These are phyloP conservation scores for Phytophthora sansomeana DNA, from an alignment of 352 stramenopile genomes.

Conservation along the genomic window DNA sequence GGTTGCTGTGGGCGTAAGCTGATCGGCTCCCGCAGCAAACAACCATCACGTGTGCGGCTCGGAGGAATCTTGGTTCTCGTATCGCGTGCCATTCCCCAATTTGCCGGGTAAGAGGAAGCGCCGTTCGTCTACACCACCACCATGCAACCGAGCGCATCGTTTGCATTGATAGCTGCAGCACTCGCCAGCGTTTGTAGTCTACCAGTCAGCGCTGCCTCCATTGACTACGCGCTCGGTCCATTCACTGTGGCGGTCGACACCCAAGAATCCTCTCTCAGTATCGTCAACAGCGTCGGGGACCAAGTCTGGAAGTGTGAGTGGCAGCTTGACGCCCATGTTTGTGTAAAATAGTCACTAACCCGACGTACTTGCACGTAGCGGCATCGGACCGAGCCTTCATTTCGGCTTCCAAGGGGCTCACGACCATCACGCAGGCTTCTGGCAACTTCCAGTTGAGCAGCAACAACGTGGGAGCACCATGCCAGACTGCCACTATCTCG, in stretches of 20 bases:
- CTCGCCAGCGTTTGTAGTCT: background rate
- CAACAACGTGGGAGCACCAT: constrained; percentile 15
- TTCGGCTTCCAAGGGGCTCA: constrained; percentile 33
- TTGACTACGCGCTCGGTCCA: constrained; percentile 21
- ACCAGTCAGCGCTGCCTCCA: background rate
- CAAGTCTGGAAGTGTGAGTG: constrained; percentile 38
- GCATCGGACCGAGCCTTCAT: constrained; percentile 33
- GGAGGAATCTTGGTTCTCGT: background rate
- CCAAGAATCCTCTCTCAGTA: constrained; percentile 11
- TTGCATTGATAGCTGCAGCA: constrained; percentile 3
- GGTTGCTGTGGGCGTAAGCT: no score
- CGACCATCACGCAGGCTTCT: constrained; percentile 33
- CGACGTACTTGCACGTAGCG: constrained; percentile 6
- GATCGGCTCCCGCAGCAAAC: background rate
- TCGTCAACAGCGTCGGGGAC: constrained; percentile 32
- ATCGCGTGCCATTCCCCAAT: constrained; percentile 18
- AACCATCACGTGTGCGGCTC: background rate
- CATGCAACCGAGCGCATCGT: constrained; percentile 20
- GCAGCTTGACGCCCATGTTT: background rate
- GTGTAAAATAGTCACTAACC: constrained; percentile 2
- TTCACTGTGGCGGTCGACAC: constrained; percentile 27
- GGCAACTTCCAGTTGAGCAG: constrained; percentile 37
- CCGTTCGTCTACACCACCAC: background rate
- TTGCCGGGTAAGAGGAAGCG: constrained; percentile 15
- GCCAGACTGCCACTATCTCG: constrained; percentile 14